A percentile compares a stretch with the other conserved stretches of the same genome.
These are phyloP conservation scores for Actinomucor elegans DNA, from an alignment of 371 early-diverging fungal species.

Conservation along the genomic window DNA sequence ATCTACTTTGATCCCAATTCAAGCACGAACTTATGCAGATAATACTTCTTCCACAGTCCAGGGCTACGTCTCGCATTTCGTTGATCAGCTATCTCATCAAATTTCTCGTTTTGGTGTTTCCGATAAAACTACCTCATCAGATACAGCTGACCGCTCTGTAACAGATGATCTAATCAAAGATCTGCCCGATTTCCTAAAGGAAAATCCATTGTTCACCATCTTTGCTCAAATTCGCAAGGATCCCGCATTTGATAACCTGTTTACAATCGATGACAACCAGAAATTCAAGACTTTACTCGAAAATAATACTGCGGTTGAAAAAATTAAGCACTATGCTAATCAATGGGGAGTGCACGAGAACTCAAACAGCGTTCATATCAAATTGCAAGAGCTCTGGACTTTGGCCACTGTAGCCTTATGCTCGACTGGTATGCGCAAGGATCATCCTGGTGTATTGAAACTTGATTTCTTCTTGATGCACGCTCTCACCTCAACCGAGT, in stretches of 20 bases:
- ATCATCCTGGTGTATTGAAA: conserved; percentile 22
- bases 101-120: conserved; percentile 3
- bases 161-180: not conserved
- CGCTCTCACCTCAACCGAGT: conserved; percentile 52
- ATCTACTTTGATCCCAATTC: not conserved
- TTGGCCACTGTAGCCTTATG: conserved; percentile 25
- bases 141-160: not conserved
- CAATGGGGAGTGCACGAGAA: conserved; percentile 39
- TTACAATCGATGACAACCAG: conserved; percentile 10
- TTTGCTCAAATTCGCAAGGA: conserved; percentile 30
- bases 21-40: conserved; percentile 18
- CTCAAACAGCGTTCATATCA: conserved; percentile 25
- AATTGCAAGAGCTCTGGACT: conserved; percentile 39
- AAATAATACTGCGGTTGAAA: conserved; percentile 22
- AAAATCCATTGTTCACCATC: conserved; percentile 29
- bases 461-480: conserved; percentile 58
- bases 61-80: conserved; percentile 3
- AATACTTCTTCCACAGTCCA: conserved; percentile 8
- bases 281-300: conserved; percentile 21
- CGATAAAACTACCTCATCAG: not conserved
- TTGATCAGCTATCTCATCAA: conserved; percentile 11
- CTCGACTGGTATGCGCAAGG: conserved; percentile 28
- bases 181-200: conserved; percentile 13
- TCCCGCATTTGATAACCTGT: conserved; percentile 29
- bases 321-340: conserved; percentile 29